Percentiles rank a stretch among this genome's conserved stretches.
Conservation (phyloP, 768 basidiomycete species). For the Serendipita sp. region DNA sequence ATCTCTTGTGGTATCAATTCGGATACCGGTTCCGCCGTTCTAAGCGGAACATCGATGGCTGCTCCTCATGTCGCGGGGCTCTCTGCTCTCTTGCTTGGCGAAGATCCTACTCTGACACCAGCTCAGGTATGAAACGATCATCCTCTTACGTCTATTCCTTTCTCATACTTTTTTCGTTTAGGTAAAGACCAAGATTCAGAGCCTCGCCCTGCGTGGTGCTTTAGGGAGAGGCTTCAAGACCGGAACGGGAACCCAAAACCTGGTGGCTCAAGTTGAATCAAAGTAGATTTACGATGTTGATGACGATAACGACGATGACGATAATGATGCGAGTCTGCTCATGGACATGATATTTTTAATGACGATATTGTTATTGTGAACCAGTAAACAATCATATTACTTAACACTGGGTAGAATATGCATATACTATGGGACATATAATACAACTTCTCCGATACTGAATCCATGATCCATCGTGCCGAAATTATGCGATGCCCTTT, state of each 20-base stretch:
- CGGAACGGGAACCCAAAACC: neutral
- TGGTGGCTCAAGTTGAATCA: neutral
- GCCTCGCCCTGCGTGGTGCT: neutral
- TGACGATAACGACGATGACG: no score
- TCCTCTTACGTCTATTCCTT: no score
- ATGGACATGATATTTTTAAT: no score
- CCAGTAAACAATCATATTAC: no score
- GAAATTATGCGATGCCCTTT: neutral
- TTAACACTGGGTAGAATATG: no score
- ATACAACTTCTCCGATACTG: no score
- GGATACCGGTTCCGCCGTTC: neutral
- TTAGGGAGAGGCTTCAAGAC: neutral
- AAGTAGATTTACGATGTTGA: no score
- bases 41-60: conserved; percentile 6
- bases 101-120: neutral
- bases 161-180: no score
- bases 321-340: no score
- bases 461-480: no score
- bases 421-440: no score
- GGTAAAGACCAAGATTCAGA: conserved; percentile 7
- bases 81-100: conserved; percentile 1
- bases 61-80: conserved; percentile 1
- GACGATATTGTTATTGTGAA: no score
- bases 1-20: neutral
- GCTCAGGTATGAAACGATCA: neutral